Evolutionary conservation across 345 rosid species (phyloP).

Genomic region (Capsella bursapastoris): DNA sequence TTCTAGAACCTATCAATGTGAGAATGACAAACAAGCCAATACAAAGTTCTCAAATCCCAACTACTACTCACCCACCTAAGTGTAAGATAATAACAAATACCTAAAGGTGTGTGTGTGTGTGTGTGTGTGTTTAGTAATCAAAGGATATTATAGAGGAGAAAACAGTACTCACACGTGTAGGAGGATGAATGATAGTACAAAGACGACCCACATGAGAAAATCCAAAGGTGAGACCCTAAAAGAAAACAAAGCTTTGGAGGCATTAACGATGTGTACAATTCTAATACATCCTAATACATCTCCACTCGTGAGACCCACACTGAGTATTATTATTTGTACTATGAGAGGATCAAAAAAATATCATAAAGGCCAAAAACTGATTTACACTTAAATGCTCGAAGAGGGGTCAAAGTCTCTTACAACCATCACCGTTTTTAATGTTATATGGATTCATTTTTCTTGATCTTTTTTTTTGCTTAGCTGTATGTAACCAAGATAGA

Average conservation of each 20-base stretch:
- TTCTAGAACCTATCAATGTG: conserved; percentile 5
- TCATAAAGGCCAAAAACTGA: conserved; percentile 31
- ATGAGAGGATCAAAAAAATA: conserved; percentile 43
- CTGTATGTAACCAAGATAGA: conserved; percentile 16
- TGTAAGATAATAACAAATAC: conserved; percentile 8
- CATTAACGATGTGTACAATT: conserved; percentile 41
- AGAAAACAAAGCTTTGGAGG: conserved; percentile 39
- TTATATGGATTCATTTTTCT: conserved; percentile 26
- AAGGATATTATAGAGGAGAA: conserved; percentile 13
- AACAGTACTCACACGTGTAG: conserved; percentile 39
- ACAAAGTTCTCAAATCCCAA: conserved; percentile 19
- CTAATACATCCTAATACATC: conserved; percentile 43
- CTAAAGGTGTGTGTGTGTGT: neutral
- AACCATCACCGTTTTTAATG: conserved; percentile 29
- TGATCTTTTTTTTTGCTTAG: conserved; percentile 31
- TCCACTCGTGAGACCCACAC: conserved; percentile 43
- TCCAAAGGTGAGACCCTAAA: conserved; percentile 24
- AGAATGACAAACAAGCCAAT: conserved; percentile 23
- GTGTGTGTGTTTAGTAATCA: conserved; percentile 2
- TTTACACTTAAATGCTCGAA: conserved; percentile 29
- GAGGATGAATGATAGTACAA: conserved; percentile 39
- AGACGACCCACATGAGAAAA: conserved; percentile 44
- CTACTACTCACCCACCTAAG: conserved; percentile 20
- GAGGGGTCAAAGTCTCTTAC: conserved; percentile 37
- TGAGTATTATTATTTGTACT: conserved; percentile 47